These are phyloP conservation scores for Abortiporus biennis DNA, from an alignment of 1,284 basidiomycete genomes.

Conservation along the genomic window DNA sequence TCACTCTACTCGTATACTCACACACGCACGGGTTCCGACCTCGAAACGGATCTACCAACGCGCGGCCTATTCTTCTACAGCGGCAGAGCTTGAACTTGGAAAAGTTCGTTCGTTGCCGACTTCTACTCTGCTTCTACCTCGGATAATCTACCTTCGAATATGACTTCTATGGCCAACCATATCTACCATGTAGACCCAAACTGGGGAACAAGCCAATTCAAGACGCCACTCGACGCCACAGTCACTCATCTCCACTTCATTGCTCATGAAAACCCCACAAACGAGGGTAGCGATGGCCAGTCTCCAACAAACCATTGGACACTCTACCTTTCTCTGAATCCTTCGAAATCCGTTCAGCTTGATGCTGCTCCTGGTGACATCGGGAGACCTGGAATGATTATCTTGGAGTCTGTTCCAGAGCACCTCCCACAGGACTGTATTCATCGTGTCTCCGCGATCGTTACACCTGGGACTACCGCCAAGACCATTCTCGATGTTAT, in stretches of 20 bases:
- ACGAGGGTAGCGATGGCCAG: slow-evolving; percentile 1
- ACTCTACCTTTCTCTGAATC: slow-evolving; percentile 1
- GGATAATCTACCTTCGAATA: no score
- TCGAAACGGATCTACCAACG: no score
- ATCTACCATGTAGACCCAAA: neutral
- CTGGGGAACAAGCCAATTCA: slow-evolving; percentile 1
- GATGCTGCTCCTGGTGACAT: neutral
- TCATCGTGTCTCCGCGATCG: neutral
- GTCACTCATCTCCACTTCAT: slow-evolving; percentile 2
- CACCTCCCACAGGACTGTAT: neutral
- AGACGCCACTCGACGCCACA: neutral
- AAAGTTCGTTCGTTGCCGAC: no score
- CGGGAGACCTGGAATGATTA: slow-evolving; percentile 3
- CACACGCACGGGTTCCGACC: no score
- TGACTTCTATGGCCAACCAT: no score
- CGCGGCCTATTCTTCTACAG: no score
- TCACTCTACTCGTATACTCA: no score
- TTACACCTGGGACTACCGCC: neutral
- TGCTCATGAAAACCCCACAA: slow-evolving; percentile 1
- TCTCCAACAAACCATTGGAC: slow-evolving; percentile 6
- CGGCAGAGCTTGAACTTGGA: no score
- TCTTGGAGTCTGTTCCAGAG: neutral
- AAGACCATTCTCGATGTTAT: neutral
- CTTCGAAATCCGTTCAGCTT: slow-evolving; percentile 1
- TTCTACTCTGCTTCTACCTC: no score